Evolutionary conservation across 176 grass and related monocot species (phyloP).

Genomic region (Tillandsia leiboldiana): DNA sequence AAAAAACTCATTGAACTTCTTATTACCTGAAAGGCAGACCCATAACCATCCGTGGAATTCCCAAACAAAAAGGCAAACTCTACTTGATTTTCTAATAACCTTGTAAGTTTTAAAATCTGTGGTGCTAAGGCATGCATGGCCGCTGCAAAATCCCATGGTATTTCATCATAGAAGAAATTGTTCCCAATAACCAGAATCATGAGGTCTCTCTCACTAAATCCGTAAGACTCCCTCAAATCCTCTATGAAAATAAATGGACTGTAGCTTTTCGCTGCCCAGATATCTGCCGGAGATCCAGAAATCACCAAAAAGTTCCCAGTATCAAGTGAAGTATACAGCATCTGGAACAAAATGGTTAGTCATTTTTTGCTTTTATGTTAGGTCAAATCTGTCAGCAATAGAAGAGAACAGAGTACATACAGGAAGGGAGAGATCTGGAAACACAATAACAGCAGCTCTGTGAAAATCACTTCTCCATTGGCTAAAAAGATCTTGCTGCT

Average conservation of each 20-base stretch:
- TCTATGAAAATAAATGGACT: conserved; percentile 35
- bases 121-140: conserved; percentile 48
- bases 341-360: conserved; percentile 43
- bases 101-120: conserved; percentile 46
- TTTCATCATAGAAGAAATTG: conserved; percentile 70
- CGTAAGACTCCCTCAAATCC: conserved; percentile 43
- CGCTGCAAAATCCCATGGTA: conserved; percentile 62
- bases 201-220: conserved; percentile 48
- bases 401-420: conserved; percentile 32
- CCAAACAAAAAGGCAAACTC: conserved; percentile 71
- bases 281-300: conserved; percentile 66
- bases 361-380: conserved; percentile 2
- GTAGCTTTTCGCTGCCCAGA: conserved; percentile 48
- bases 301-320: conserved; percentile 83
- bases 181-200: conserved; percentile 71
- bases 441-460: conserved; percentile 66
- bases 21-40: conserved; percentile 64
- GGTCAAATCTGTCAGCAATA: conserved; percentile 13
- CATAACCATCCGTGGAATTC: conserved; percentile 51
- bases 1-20: not conserved
- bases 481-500: conserved; percentile 44
- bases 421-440: conserved; percentile 81
- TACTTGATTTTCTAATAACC: conserved; percentile 35
- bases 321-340: conserved; percentile 69
- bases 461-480: conserved; percentile 79